Conservation (phyloP, 306 rosid genomes). For the Pyrus communis region DNA sequence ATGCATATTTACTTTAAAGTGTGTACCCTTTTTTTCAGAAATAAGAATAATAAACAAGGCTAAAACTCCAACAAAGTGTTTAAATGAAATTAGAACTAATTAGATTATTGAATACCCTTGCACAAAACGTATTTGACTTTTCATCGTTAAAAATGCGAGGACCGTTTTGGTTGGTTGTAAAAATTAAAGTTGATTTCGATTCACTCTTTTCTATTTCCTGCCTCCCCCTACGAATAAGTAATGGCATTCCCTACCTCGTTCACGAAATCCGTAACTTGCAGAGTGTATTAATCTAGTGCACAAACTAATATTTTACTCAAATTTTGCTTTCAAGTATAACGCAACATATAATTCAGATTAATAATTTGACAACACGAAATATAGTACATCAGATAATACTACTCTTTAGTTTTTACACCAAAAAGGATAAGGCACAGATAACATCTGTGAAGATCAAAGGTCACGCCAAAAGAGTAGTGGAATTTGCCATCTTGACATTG, state of each 20-base stretch:
- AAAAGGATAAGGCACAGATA: slow-evolving; percentile 2
- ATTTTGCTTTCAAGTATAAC: neutral
- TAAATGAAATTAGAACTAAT: neutral
- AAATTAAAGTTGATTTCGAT: neutral
- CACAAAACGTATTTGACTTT: neutral
- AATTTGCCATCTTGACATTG: slow-evolving; percentile 41
- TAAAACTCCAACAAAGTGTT: neutral
- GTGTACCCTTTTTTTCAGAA: too few relatives aligned
- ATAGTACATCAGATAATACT: neutral
- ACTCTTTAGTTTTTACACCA: neutral
- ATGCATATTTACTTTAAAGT: too few relatives aligned
- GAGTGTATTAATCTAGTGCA: neutral
- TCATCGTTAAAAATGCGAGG: neutral
- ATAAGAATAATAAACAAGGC: neutral
- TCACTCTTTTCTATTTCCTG: neutral
- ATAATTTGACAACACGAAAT: neutral
- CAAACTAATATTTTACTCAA: neutral
- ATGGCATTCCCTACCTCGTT: neutral
- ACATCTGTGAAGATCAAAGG: slow-evolving; percentile 40
- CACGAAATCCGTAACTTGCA: neutral
- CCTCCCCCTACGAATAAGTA: neutral
- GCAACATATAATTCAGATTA: neutral
- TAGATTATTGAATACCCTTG: neutral
- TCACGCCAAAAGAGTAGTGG: slow-evolving; percentile 35
- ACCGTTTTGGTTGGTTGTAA: neutral